Evolutionary conservation across 192 early-diverging fungal genomes (phyloP).

Genomic region (Entrophospora sp.): DNA sequence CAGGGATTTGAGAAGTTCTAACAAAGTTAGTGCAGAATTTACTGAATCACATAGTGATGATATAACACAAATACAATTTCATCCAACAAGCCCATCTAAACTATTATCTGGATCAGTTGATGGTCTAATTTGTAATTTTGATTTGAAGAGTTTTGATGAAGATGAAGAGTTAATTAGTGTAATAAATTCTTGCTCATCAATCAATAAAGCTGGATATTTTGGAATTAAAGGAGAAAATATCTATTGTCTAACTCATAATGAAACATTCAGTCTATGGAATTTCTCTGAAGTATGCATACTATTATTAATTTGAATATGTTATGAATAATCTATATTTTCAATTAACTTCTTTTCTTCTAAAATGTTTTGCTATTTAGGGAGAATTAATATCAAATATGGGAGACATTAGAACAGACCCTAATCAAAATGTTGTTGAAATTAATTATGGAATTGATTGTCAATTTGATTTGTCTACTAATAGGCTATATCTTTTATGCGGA

Average conservation of each 20-base stretch:
- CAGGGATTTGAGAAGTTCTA: conserved; percentile 25
- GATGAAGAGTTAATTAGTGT: conserved; percentile 81
- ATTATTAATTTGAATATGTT: not conserved
- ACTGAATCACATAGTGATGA: conserved; percentile 69
- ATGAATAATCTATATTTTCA: not conserved
- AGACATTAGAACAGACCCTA: conserved; percentile 59
- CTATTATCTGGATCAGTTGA: conserved; percentile 68
- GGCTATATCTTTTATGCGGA: conserved; percentile 77
- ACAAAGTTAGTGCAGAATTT: conserved; percentile 30
- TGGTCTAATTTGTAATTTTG: conserved; percentile 71
- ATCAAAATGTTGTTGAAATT: conserved; percentile 37
- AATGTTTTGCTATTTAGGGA: conserved; percentile 23
- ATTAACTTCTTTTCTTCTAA: conserved; percentile 25
- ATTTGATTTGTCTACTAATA: conserved; percentile 56
- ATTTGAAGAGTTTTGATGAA: conserved; percentile 64
- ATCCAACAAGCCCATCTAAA: conserved; percentile 38
- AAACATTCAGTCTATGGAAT: conserved; percentile 80
- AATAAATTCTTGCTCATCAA: conserved; percentile 72
- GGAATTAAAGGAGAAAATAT: conserved; percentile 84
- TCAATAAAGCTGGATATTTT: conserved; percentile 85
- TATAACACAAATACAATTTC: conserved; percentile 67
- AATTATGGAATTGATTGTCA: conserved; percentile 81
- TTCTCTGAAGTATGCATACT: conserved; percentile 42
- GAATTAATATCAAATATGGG: conserved; percentile 65
- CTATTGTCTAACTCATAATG: conserved; percentile 81